A percentile compares a stretch with the other conserved stretches of the same genome.
These are phyloP conservation scores for Microcos paniculata DNA, from an alignment of 345 rosid genomes.

Conservation along the genomic window DNA sequence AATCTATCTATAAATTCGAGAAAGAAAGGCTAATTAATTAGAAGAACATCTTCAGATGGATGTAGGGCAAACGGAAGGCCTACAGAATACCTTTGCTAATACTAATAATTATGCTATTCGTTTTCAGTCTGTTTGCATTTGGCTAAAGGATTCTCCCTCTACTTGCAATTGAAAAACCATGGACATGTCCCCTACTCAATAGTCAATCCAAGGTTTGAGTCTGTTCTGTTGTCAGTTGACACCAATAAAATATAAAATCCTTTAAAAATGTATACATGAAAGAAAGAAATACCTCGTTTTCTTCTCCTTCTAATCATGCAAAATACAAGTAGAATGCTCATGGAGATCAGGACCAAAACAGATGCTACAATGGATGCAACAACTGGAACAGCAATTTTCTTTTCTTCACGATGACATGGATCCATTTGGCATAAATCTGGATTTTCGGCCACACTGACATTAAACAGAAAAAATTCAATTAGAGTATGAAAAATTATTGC, in stretches of 20 bases:
- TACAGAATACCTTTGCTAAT: too few relatives aligned
- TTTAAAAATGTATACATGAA: background rate
- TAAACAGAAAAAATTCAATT: background rate
- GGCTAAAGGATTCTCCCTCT: too few relatives aligned
- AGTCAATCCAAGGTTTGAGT: too few relatives aligned
- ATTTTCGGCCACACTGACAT: background rate
- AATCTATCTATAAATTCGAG: too few relatives aligned
- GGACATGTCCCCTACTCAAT: too few relatives aligned
- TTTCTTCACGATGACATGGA: conserved; percentile 12
- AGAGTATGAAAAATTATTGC: background rate
- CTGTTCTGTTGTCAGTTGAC: too few relatives aligned
- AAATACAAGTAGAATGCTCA: background rate
- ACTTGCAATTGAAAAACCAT: too few relatives aligned
- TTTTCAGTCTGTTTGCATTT: too few relatives aligned
- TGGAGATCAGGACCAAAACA: background rate
- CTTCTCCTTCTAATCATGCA: background rate
- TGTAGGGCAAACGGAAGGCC: too few relatives aligned
- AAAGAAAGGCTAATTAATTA: too few relatives aligned
- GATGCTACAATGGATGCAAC: conserved; percentile 3
- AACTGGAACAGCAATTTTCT: conserved; percentile 8
- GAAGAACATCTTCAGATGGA: background rate
- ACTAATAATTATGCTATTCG: too few relatives aligned
- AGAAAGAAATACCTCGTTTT: background rate
- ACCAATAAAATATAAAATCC: too few relatives aligned
- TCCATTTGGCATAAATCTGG: conserved; percentile 5